Percentiles rank a stretch among this genome's conserved stretches.
Conservation (phyloP, 768 basidiomycete genomes). For the Fistulinella prunicolor region DNA sequence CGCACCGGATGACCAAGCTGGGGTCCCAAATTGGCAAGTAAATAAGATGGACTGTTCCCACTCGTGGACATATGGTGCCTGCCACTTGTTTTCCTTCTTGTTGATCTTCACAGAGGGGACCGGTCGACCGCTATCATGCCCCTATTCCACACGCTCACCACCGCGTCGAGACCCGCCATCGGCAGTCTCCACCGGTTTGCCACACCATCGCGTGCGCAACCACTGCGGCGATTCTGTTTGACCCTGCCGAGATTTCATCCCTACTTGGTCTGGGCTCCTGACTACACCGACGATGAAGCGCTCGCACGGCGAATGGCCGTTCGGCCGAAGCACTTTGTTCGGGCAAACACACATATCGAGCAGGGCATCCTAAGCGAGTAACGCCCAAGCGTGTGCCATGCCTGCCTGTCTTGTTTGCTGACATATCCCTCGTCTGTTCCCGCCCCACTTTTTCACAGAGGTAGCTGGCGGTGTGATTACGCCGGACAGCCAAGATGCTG, state of each 20-base stretch:
- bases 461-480: slow-evolving; percentile 57
- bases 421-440: too few species aligned
- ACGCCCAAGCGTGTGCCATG: too few species aligned
- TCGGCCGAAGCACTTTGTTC: slow-evolving; percentile 49
- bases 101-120: too few species aligned
- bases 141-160: neutral
- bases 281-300: slow-evolving; percentile 57
- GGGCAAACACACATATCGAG: slow-evolving; percentile 39
- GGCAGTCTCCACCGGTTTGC: neutral
- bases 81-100: too few species aligned
- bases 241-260: slow-evolving; percentile 5
- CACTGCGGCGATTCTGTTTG: slow-evolving; percentile 13
- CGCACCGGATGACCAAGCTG: neutral
- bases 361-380: slow-evolving; percentile 51
- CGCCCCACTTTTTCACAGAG: slow-evolving; percentile 26
- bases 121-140: neutral
- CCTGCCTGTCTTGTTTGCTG: neutral
- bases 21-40: slow-evolving; percentile 9
- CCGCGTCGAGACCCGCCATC: neutral
- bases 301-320: slow-evolving; percentile 57
- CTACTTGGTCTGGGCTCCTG: slow-evolving; percentile 61
- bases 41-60: slow-evolving; percentile 9
- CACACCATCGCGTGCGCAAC: neutral
- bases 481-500: slow-evolving; percentile 52
- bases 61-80: too few species aligned